Conservation (phyloP, 768 basidiomycete genomes). For the Daedaleopsis nitida region DNA sequence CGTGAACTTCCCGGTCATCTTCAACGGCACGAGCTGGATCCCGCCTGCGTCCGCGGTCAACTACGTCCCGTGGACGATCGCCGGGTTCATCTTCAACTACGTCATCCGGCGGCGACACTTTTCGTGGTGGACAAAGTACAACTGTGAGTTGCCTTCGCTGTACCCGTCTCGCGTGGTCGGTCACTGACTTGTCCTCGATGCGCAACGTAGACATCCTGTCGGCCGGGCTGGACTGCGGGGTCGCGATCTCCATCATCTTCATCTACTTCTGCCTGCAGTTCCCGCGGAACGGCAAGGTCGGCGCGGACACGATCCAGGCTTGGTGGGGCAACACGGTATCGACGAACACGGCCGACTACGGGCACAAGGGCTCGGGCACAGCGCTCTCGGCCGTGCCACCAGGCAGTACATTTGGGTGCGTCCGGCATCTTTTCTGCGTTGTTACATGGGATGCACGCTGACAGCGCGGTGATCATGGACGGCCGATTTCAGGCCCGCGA, state of each 20-base stretch:
- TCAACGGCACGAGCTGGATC: slow-evolving; percentile 68
- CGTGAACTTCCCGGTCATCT: slow-evolving; percentile 52
- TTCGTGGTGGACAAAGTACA: slow-evolving; percentile 79
- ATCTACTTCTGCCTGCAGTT: slow-evolving; percentile 62
- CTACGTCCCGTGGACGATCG: slow-evolving; percentile 78
- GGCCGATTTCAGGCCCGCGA: no score
- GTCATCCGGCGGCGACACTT: slow-evolving; percentile 67
- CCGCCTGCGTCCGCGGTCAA: slow-evolving; percentile 88
- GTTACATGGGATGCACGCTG: neutral
- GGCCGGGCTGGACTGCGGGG: slow-evolving; percentile 75
- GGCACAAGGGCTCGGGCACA: slow-evolving; percentile 20
- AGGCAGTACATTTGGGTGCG: slow-evolving; percentile 33
- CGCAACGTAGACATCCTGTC: slow-evolving; percentile 75
- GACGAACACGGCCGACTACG: slow-evolving; percentile 21
- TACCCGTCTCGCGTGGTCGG: no score
- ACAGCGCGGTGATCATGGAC: no score
- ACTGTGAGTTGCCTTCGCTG: no score
- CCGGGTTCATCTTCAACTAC: slow-evolving; percentile 81
- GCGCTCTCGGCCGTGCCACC: slow-evolving; percentile 21
- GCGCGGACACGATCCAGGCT: slow-evolving; percentile 30
- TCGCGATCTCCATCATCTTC: slow-evolving; percentile 66
- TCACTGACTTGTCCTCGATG: no score
- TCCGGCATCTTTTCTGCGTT: neutral
- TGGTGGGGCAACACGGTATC: slow-evolving; percentile 45
- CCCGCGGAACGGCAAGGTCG: slow-evolving; percentile 37